Evolutionary conservation across 2,329 filamentous ascomycete species (phyloP).

Genomic region (Calonectria multiphialidica): DNA sequence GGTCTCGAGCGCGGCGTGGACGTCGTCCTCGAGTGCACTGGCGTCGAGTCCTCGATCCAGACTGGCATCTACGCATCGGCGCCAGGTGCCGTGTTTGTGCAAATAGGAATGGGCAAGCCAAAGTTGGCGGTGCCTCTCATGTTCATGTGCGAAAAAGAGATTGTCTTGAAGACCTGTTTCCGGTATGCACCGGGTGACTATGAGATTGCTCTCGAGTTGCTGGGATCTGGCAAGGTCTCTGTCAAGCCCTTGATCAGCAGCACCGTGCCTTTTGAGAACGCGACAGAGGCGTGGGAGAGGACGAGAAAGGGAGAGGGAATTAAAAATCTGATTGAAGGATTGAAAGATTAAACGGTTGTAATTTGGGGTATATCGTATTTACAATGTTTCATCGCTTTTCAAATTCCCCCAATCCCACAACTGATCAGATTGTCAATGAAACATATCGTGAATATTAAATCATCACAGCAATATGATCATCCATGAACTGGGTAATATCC

Average conservation of each 20-base stretch:
- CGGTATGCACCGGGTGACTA: not conserved
- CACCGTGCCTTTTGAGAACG: not conserved
- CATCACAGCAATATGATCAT: not conserved
- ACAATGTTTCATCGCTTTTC: not conserved
- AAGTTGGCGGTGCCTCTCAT: not conserved
- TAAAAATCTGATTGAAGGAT: not conserved
- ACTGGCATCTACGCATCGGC: conserved; percentile 76
- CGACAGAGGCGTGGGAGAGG: not conserved
- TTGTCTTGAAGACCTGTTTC: not conserved
- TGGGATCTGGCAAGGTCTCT: not conserved
- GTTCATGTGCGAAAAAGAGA: conserved; percentile 4
- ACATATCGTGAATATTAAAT: not conserved
- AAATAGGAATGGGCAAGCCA: conserved; percentile 67
- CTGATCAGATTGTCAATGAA: not conserved
- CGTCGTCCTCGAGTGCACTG: conserved; percentile 82
- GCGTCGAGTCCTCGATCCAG: conserved; percentile 82
- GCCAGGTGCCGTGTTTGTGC: conserved; percentile 80
- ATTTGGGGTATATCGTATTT: too few species aligned
- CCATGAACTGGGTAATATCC: not conserved
- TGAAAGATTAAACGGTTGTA: not conserved
- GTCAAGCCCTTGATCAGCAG: not conserved
- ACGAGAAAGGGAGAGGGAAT: not conserved
- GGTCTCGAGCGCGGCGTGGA: conserved; percentile 76
- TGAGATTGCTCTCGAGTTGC: not conserved
- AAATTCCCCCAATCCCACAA: not conserved